Conservation (phyloP, 2,329 filamentous ascomycete species). For the Myotisia sp. region DNA sequence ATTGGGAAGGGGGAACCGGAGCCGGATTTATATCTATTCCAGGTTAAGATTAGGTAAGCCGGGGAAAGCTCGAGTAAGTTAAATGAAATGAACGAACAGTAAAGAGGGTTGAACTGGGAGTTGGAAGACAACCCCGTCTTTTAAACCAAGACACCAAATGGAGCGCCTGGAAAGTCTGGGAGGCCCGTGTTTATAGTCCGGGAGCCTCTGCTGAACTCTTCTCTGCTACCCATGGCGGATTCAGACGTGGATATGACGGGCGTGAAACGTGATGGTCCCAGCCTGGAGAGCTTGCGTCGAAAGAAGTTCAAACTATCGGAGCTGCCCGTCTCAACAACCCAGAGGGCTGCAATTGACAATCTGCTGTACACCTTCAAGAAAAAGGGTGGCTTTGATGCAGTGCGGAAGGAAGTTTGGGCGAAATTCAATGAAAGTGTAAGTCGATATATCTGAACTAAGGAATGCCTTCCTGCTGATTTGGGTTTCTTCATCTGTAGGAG, state of each 20-base stretch:
- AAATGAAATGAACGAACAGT: no score
- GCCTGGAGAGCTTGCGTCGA: slow-evolving; percentile 21
- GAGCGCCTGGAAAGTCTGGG: no score
- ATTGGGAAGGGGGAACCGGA: no score
- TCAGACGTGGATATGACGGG: slow-evolving; percentile 17
- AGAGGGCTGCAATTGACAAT: slow-evolving; percentile 45
- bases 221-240: slow-evolving; percentile 19
- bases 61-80: no score
- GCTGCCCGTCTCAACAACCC: slow-evolving; percentile 43
- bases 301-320: slow-evolving; percentile 47
- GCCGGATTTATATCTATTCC: not conserved
- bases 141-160: no score
- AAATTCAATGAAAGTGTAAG: slow-evolving; percentile 43
- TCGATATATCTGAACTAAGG: slow-evolving; percentile 3
- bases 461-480: not conserved
- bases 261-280: slow-evolving; percentile 17
- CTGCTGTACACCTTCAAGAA: slow-evolving; percentile 52
- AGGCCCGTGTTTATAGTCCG: no score
- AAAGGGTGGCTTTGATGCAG: slow-evolving; percentile 49
- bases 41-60: no score
- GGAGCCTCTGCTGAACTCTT: no score
- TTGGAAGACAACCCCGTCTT: no score
- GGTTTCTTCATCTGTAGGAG: slow-evolving; percentile 25
- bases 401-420: slow-evolving; percentile 47
- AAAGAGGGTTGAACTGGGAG: no score